phyloP scores from a whole-genome alignment of 805 yeast genomes.

The Candida multigemmis region DNA sequence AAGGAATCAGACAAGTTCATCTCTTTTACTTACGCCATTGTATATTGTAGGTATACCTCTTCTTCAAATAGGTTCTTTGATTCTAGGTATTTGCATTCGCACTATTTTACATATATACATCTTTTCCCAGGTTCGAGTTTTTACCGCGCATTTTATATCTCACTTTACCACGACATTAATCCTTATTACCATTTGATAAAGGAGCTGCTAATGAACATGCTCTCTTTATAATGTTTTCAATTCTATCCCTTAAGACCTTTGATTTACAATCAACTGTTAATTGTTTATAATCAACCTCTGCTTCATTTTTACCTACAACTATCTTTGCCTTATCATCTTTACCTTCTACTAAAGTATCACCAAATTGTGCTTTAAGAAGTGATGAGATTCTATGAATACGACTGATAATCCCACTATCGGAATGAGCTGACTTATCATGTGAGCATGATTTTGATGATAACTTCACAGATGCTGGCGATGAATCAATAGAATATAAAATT shows the following conservation, averaged over 20 bases:
- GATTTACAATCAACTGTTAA: constrained; percentile 65
- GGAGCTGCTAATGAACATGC: constrained; percentile 84
- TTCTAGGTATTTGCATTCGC: constrained; percentile 2
- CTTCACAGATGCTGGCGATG: constrained; percentile 92
- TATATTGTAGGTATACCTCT: neutral
- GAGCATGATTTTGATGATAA: constrained; percentile 55
- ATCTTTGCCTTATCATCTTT: constrained; percentile 46
- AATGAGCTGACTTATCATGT: constrained; percentile 26
- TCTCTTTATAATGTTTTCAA: constrained; percentile 69
- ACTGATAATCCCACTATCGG: constrained; percentile 16
- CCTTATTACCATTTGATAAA: constrained; percentile 43
- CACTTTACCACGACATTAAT: no score
- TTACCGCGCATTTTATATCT: no score
- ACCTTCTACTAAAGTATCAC: constrained; percentile 49
- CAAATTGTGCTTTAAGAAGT: constrained; percentile 79
- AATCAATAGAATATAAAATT: constrained; percentile 81
- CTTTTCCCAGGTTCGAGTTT: no score
- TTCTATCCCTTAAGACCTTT: constrained; percentile 70
- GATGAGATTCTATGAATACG: constrained; percentile 44
- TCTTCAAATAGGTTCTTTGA: neutral
- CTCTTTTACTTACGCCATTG: constrained; percentile 6
- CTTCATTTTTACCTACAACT: constrained; percentile 67
- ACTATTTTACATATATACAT: neutral
- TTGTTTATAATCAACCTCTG: constrained; percentile 54
- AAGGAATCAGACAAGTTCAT: no score